These are phyloP conservation scores for Triticum timopheevii DNA, from an alignment of 176 grass and related monocot genomes.

Conservation along the genomic window DNA sequence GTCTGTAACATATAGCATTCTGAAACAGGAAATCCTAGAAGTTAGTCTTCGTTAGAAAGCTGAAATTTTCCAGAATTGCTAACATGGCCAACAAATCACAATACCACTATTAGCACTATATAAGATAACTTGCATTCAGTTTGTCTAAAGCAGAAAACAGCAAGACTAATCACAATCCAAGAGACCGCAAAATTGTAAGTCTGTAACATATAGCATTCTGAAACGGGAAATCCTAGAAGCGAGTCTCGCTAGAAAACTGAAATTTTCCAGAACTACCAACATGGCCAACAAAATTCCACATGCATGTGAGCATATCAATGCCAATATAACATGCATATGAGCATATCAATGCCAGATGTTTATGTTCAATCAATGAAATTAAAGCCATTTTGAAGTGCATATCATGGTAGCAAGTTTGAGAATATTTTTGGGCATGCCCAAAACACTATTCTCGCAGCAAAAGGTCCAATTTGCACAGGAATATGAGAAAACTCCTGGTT, in stretches of 20 bases:
- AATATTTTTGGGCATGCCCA: not conserved
- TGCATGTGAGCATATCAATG: not conserved
- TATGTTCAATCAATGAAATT: not conserved
- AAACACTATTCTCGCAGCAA: not conserved
- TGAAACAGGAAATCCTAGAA: not conserved
- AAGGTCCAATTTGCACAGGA: not conserved
- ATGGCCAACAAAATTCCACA: not conserved
- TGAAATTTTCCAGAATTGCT: not conserved
- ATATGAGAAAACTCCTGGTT: not conserved
- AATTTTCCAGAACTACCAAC: not conserved
- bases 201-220: not conserved
- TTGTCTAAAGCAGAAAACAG: not conserved
- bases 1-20: not conserved
- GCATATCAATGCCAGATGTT: not conserved
- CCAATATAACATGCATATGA: not conserved
- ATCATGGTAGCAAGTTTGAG: not conserved
- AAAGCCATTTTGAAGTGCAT: not conserved
- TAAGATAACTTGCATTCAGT: not conserved
- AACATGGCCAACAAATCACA: not conserved
- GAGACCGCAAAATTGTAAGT: not conserved
- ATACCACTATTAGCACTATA: slow-evolving; percentile 1
- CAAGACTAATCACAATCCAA: not conserved
- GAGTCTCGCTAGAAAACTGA: not conserved
- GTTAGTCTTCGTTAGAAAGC: not conserved
- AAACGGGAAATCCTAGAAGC: not conserved